Evolutionary conservation across 2,329 filamentous ascomycete species (phyloP), one percentile per base, ranked within the genome.

Genomic region (Neocatenulostroma microsporum): DNA sequence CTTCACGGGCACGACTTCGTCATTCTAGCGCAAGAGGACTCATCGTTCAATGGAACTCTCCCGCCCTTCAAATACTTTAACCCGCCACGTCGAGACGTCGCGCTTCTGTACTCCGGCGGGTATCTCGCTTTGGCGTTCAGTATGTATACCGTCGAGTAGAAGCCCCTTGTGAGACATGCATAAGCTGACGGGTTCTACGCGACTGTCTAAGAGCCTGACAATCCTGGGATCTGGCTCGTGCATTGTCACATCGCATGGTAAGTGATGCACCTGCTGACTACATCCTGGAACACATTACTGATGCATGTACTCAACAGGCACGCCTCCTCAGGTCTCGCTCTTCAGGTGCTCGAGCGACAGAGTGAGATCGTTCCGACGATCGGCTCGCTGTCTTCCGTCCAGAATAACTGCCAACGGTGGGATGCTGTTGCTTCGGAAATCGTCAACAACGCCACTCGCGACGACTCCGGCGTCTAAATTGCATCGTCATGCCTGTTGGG

Each of bases 1-100:
- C 32, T 56, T 14, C 39, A 41, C 19, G 39, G 39, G 14, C 54
- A 57, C 30, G 54, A 57, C 39, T 57, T 57, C 33, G 48, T 47
- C 3, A 45, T 58, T 24, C 42, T 58, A 12, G 47, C 39, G 10
- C 48, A 53, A 36, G 23, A 8, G 8, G 23, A 24, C 23, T 24
- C n/a, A 8, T 24, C 23, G 8, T 24, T n/a, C 8, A 24, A 24
- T 8, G 23, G n/a, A n/a, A n/a, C n/a, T n/a, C 23, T 8, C 23
- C 9, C 8, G 23, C 23, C 9, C 23, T 9, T 24, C 9, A 8
- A 24, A n/a, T n/a, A 8, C 9, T n/a, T 9, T n/a, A 24, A 24
- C 23, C 23, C 23, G n/a, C 23, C 23, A 8, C 23, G 23, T 9
- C 23, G 23, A 8, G 23, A 24, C n/a, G 23, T 24, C n/a, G 23